These are phyloP conservation scores for Phyllachora maydis DNA, from an alignment of 2,329 filamentous ascomycete genomes.

Conservation along the genomic window DNA sequence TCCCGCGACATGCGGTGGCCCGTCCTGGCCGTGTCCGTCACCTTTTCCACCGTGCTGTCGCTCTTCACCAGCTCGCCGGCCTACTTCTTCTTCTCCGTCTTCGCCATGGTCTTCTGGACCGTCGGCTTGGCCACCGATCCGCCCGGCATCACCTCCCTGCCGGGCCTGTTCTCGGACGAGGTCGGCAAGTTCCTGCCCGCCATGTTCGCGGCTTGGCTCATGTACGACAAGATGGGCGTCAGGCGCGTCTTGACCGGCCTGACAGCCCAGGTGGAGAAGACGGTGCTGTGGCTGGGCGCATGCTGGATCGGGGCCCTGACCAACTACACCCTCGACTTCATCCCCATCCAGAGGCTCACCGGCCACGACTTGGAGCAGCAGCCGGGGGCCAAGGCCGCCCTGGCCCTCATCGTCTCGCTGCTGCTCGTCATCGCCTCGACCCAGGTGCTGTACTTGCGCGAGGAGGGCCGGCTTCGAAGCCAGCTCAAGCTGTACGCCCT, in stretches of 20 bases:
- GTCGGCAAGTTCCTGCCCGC: slow-evolving; percentile 72
- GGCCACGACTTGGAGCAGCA: slow-evolving; percentile 75
- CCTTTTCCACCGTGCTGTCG: slow-evolving; percentile 58
- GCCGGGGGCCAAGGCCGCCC: slow-evolving; percentile 67
- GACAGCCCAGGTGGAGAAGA: slow-evolving; percentile 74
- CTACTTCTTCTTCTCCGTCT: slow-evolving; percentile 70
- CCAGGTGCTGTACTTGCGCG: slow-evolving; percentile 71
- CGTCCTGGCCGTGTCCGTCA: slow-evolving; percentile 59
- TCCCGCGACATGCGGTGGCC: slow-evolving; percentile 70
- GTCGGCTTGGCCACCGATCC: slow-evolving; percentile 81
- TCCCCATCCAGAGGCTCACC: slow-evolving; percentile 83
- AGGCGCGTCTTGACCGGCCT: slow-evolving; percentile 50
- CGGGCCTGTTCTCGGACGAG: slow-evolving; percentile 55
- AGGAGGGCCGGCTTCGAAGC: slow-evolving; percentile 59
- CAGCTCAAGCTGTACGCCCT: slow-evolving; percentile 63
- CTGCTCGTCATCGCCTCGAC: slow-evolving; percentile 47
- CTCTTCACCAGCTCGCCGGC: slow-evolving; percentile 62
- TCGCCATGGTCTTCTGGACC: slow-evolving; percentile 71
- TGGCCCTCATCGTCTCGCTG: slow-evolving; percentile 56
- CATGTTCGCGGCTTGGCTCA: slow-evolving; percentile 68
- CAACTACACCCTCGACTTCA: slow-evolving; percentile 88
- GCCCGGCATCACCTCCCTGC: slow-evolving; percentile 44
- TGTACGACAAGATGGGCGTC: slow-evolving; percentile 68
- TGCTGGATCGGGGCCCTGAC: slow-evolving; percentile 84
- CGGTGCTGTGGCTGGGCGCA: slow-evolving; percentile 70